These are phyloP conservation scores for Pythium phragmiticola DNA, from an alignment of 352 stramenopile genomes.

Conservation along the genomic window DNA sequence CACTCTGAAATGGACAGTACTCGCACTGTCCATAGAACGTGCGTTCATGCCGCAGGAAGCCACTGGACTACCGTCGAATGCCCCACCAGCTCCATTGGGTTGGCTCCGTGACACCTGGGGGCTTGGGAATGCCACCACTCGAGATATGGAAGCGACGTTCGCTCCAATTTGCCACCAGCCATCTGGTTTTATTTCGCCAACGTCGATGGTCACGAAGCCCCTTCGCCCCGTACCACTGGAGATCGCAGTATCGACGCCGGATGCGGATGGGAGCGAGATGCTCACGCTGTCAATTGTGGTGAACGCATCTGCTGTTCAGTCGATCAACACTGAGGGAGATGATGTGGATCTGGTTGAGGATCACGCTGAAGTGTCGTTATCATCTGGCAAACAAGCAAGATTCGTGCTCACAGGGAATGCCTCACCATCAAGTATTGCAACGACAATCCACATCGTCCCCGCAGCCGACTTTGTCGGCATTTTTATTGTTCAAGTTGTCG, in stretches of 20 bases:
- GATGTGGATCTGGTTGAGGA: not conserved
- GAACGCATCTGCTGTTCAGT: constrained; percentile 13
- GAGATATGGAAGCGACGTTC: constrained; percentile 4
- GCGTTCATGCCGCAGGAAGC: not conserved
- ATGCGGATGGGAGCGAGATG: constrained; percentile 18
- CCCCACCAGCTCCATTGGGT: not conserved
- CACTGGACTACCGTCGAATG: not conserved
- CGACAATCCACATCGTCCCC: constrained; percentile 3
- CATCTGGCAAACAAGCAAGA: not conserved
- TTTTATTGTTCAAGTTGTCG: constrained; percentile 6
- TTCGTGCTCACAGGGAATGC: not conserved
- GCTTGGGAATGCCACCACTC: constrained; percentile 5
- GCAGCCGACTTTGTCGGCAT: constrained; percentile 21
- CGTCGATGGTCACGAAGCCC: constrained; percentile 20
- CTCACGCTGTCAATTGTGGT: constrained; percentile 9
- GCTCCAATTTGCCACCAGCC: constrained; percentile 15
- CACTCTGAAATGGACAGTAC: not conserved
- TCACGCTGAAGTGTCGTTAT: not conserved
- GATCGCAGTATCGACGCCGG: constrained; percentile 10
- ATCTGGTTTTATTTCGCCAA: constrained; percentile 1
- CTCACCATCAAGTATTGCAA: not conserved
- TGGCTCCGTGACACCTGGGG: constrained; percentile 12
- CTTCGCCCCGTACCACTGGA: constrained; percentile 12
- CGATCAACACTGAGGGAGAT: constrained; percentile 1
- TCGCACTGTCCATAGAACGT: constrained; percentile 13